phyloP scores from a whole-genome alignment of 2,329 filamentous ascomycete species.

The Stagonosporopsis rhizophila region DNA sequence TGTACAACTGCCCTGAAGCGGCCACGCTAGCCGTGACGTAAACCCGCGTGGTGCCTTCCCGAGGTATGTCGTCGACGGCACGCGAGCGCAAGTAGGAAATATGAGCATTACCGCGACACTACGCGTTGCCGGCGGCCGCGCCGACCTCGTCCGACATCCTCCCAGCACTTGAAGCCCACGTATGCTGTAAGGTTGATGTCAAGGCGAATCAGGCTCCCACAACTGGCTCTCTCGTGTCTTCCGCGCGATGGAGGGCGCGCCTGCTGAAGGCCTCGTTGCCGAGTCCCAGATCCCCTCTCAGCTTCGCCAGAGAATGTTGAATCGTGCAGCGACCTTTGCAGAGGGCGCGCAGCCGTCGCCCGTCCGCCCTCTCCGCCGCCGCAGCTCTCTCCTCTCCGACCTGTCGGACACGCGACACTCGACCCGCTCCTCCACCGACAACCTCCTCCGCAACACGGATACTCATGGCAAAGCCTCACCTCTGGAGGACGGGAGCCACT shows the following conservation, averaged over 20 bases:
- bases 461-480: slow-evolving; percentile 42
- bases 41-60: slow-evolving; percentile 7
- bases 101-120: slow-evolving; percentile 11
- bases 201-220: slow-evolving; percentile 16
- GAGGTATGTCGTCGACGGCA: slow-evolving; percentile 9
- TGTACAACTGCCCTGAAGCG: slow-evolving; percentile 6
- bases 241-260: slow-evolving; percentile 34
- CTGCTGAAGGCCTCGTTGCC: slow-evolving; percentile 24
- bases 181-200: slow-evolving; percentile 17
- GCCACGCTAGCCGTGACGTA: slow-evolving; percentile 17
- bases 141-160: slow-evolving; percentile 3
- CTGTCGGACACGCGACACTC: slow-evolving; percentile 73
- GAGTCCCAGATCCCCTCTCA: slow-evolving; percentile 38
- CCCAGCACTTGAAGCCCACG: not conserved
- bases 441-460: slow-evolving; percentile 59
- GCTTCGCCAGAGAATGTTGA: slow-evolving; percentile 46
- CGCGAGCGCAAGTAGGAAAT: slow-evolving; percentile 13
- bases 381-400: slow-evolving; percentile 81
- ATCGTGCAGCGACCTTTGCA: slow-evolving; percentile 44
- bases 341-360: slow-evolving; percentile 37
- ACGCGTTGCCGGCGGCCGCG: slow-evolving; percentile 13
- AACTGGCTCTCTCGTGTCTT: slow-evolving; percentile 8
- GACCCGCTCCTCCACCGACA: slow-evolving; percentile 71
- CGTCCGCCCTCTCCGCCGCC: slow-evolving; percentile 57
- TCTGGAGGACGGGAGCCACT: slow-evolving; percentile 67